Percentiles rank a stretch among this genome's conserved stretches.
These are phyloP conservation scores for Yarrowia phangngaensis DNA, from an alignment of 805 yeast species.

Conservation along the genomic window DNA sequence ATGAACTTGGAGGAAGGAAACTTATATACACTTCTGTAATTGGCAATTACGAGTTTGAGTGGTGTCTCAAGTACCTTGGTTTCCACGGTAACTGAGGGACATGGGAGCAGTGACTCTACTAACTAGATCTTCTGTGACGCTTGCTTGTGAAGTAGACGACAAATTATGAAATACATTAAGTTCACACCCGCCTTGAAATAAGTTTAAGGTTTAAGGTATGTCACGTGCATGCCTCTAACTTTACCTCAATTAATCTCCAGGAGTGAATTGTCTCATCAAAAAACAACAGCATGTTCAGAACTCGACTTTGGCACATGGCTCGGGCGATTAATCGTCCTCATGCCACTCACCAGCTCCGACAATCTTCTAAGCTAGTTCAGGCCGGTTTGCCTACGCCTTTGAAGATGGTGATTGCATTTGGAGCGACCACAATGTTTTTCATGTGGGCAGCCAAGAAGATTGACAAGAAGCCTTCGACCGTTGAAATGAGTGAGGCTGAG, in stretches of 20 bases:
- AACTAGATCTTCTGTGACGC: too few species aligned
- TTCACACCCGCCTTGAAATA: too few species aligned
- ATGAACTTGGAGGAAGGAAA: not conserved
- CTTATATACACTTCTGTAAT: too few species aligned
- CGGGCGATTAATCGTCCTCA: not conserved
- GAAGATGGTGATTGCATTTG: constrained; percentile 23
- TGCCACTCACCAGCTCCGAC: not conserved
- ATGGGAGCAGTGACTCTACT: too few species aligned
- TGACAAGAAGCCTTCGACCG: constrained; percentile 35
- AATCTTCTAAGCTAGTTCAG: constrained; percentile 1
- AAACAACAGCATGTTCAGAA: constrained; percentile 7
- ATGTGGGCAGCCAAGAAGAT: constrained; percentile 35
- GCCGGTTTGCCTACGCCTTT: constrained; percentile 21
- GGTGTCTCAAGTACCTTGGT: too few species aligned
- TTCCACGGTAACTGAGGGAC: too few species aligned
- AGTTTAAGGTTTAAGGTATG: not conserved
- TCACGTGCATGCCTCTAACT: not conserved
- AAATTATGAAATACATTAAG: too few species aligned
- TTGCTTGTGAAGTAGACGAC: too few species aligned
- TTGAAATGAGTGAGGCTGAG: constrained; percentile 36
- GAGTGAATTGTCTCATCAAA: not conserved
- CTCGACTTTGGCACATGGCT: constrained; percentile 8
- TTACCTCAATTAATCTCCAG: constrained; percentile 1
- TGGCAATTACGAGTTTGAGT: too few species aligned
- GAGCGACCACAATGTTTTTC: constrained; percentile 37